A percentile compares a stretch with the other conserved stretches of the same genome.
These are phyloP conservation scores for Colletotrichum sojae DNA, from an alignment of 2,329 filamentous ascomycete species.

Conservation along the genomic window DNA sequence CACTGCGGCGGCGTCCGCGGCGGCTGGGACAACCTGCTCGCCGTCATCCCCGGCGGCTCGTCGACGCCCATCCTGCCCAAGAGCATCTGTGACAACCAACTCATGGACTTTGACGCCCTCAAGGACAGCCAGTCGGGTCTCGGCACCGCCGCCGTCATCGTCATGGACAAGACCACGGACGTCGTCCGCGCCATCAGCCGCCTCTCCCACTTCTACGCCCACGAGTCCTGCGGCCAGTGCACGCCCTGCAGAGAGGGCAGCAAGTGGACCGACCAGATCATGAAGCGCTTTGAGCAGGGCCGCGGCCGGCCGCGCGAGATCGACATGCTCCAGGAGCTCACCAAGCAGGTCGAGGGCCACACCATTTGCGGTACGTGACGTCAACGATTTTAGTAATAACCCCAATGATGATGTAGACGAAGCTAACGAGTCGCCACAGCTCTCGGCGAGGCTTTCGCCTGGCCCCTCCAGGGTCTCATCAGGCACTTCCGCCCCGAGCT, in stretches of 20 bases:
- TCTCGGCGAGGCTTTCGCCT: slow-evolving; percentile 96
- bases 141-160: slow-evolving; percentile 96
- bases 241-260: slow-evolving; percentile 99
- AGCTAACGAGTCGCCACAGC: slow-evolving; percentile 64
- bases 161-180: slow-evolving; percentile 99
- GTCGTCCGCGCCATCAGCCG: slow-evolving; percentile 94
- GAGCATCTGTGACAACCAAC: slow-evolving; percentile 89
- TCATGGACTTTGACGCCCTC: slow-evolving; percentile 99
- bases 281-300: slow-evolving; percentile 95
- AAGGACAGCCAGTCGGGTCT: slow-evolving; percentile 99
- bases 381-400: slow-evolving; percentile 8
- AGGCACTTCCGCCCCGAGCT: slow-evolving; percentile 98
- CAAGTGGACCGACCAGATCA: slow-evolving; percentile 99
- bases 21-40: slow-evolving; percentile 97
- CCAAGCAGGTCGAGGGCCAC: slow-evolving; percentile 99
- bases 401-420: not conserved
- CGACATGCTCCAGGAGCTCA: slow-evolving; percentile 99
- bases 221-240: slow-evolving; percentile 98
- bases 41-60: slow-evolving; percentile 95
- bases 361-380: slow-evolving; percentile 86
- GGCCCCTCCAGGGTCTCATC: slow-evolving; percentile 98
- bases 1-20: slow-evolving; percentile 97
- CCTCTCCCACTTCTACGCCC: slow-evolving; percentile 96
- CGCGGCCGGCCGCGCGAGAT: slow-evolving; percentile 92
- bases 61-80: slow-evolving; percentile 97